A percentile compares a stretch with the other conserved stretches of the same genome.
Evolutionary conservation across 169 alveolate genomes (phyloP).

Genomic region (Blepharisma undulans): DNA sequence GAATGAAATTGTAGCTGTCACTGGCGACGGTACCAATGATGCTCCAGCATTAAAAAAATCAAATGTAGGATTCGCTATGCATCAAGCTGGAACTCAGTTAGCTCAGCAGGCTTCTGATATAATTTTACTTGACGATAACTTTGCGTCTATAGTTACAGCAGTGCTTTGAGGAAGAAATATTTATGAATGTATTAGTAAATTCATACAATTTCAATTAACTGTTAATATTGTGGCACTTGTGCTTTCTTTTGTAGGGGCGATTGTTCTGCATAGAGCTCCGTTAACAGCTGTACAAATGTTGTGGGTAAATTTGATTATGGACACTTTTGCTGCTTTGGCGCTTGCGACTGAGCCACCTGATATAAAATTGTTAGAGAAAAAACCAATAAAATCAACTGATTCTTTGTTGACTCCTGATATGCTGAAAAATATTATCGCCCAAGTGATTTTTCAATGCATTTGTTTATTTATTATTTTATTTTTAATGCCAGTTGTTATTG

Average conservation of each 20-base stretch:
- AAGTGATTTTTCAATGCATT: constrained; percentile 52
- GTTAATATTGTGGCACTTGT: constrained; percentile 79
- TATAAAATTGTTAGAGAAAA: constrained; percentile 67
- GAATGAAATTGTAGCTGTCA: constrained; percentile 90
- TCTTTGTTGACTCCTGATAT: constrained; percentile 72
- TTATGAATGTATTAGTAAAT: constrained; percentile 78
- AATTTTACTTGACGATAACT: constrained; percentile 81
- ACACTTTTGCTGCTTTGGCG: constrained; percentile 85
- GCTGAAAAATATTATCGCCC: constrained; percentile 70
- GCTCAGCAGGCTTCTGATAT: constrained; percentile 87
- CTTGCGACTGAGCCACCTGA: constrained; percentile 88
- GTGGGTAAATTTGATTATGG: constrained; percentile 86
- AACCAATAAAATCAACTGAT: constrained; percentile 76
- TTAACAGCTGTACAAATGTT: constrained; percentile 83
- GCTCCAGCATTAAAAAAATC: constrained; percentile 92
- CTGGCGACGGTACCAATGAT: constrained; percentile 93
- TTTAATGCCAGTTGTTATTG: constrained; percentile 44
- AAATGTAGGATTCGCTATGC: constrained; percentile 96
- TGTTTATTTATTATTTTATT: constrained; percentile 53
- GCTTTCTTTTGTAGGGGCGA: constrained; percentile 77
- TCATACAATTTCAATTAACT: constrained; percentile 82
- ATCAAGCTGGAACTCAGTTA: constrained; percentile 91
- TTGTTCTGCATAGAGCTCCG: constrained; percentile 78
- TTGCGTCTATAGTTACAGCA: constrained; percentile 80
- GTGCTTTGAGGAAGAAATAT: constrained; percentile 85